Percentiles rank a stretch among this genome's conserved stretches.
phyloP scores from a whole-genome alignment of 768 basidiomycete species.

The Leccinum aurantiacum region DNA sequence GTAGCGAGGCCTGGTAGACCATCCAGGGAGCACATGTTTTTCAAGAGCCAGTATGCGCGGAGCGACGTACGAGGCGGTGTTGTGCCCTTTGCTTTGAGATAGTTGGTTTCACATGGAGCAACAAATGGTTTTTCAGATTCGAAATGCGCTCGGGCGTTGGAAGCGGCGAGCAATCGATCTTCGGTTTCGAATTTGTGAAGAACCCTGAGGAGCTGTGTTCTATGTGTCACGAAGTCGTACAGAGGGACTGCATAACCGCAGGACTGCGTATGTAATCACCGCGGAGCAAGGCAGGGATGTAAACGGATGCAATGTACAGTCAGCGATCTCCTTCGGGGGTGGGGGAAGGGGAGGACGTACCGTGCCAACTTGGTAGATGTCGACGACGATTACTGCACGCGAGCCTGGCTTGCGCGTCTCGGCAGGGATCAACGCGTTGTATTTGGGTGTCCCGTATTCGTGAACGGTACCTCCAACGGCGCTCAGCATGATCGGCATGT shows the following conservation, averaged over 20 bases:
- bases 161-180: constrained; percentile 33
- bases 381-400: constrained; percentile 56
- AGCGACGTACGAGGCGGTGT: constrained; percentile 37
- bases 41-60: constrained; percentile 50
- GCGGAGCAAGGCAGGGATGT: neutral
- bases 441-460: constrained; percentile 64
- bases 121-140: neutral
- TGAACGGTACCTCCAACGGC: constrained; percentile 48
- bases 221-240: constrained; percentile 56
- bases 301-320: neutral
- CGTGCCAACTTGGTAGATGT: constrained; percentile 54
- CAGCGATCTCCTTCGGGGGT: neutral
- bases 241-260: constrained; percentile 67
- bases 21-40: constrained; percentile 54
- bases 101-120: constrained; percentile 8
- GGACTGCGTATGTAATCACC: constrained; percentile 40
- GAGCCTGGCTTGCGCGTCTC: constrained; percentile 53
- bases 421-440: constrained; percentile 50
- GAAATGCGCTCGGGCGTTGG: neutral
- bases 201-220: constrained; percentile 48
- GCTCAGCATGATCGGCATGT: neutral
- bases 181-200: constrained; percentile 41
- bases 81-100: constrained; percentile 2
- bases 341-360: constrained; percentile 30
- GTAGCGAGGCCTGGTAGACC: constrained; percentile 50